Base-by-base conservation (phyloP, 1,139 yeast species). In the Pichia sp. region DNA sequence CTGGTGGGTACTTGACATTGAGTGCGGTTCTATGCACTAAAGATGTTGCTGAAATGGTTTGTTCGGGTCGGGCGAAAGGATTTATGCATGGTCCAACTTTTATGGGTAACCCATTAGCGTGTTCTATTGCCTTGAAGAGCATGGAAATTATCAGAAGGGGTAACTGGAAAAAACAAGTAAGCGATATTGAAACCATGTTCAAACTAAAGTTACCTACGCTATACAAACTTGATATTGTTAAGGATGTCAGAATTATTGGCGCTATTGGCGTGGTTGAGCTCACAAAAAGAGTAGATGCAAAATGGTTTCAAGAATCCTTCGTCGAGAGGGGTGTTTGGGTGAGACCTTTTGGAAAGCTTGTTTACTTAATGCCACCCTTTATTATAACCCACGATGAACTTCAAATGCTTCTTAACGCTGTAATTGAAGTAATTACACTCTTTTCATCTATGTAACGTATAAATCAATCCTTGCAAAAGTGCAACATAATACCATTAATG, bases 181-280 rank as follows among this genome's bases (percentile, higher is more conserved):
- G 8, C 10, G 12, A 9, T 4, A 42, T 42, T 29, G 41, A 41
- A 17, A n/a, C 12, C 3, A 15, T 17, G n/a, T 31, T 42, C 12
- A 33, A 24, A 4, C 12, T 24, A 8, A 15, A 16, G 13, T 28
- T 41, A 14, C 4, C 17, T 13, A 28, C 30, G 3, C 16, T 33
- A 3, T n/a, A 9, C 11, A 17, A 20, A 1, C 13, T 23, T 10
- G 14, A 23, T 3, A 39, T 40, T 28, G 43, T 42, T 22, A 21
- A 32, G 11, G 43, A 42, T 27, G 36, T 41, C 7, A 33, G 46
- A 21, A 65, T 64, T 2, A 47, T 63, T 48, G 55, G 46, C 12
- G 60, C 60, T 3, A 49, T 58, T 22, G 62, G 58, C 5, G 56
- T 55, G 6, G 48, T 58, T 18, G 59, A 59, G 34, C 34, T 56